These are phyloP conservation scores for Wickerhamomyces silvicola DNA, from an alignment of 805 yeast species.

Conservation along the genomic window DNA sequence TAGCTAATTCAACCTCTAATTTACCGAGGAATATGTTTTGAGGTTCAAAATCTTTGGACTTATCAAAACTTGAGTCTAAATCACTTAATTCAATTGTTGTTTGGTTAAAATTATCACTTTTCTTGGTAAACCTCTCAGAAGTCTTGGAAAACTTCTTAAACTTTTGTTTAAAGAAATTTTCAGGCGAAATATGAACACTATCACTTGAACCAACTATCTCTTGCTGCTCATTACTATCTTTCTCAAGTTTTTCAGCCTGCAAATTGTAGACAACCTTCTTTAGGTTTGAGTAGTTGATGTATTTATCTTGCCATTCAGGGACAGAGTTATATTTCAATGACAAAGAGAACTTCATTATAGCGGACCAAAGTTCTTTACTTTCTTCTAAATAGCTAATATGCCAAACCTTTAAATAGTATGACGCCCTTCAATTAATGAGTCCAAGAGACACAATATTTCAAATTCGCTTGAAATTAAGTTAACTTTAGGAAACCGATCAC, in stretches of 20 bases:
- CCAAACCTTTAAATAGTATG: no score
- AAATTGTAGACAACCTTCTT: conserved; percentile 52
- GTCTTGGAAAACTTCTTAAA: conserved; percentile 5
- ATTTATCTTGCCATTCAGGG: conserved; percentile 86
- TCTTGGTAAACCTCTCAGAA: neutral
- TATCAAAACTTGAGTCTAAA: conserved; percentile 7
- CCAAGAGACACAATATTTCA: no score
- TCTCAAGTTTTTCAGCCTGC: conserved; percentile 32
- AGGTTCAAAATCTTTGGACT: conserved; percentile 26
- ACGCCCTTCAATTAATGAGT: no score
- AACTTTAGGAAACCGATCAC: no score
- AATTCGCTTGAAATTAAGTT: no score
- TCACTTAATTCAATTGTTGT: conserved; percentile 22
- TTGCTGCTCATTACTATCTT: conserved; percentile 8
- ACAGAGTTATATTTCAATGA: conserved; percentile 61
- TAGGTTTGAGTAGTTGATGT: conserved; percentile 59
- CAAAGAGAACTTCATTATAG: conserved; percentile 60
- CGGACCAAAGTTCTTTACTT: neutral
- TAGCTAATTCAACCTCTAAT: conserved; percentile 41
- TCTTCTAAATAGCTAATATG: no score
- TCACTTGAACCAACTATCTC: neutral
- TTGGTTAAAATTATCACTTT: neutral
- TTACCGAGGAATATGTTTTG: conserved; percentile 39
- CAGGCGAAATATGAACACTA: neutral
- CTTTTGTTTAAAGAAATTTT: conserved; percentile 1